Evolutionary conservation across 148 eudicot species (phyloP), one percentile per base, ranked within the genome.

Genomic region (Silene uniflora): DNA sequence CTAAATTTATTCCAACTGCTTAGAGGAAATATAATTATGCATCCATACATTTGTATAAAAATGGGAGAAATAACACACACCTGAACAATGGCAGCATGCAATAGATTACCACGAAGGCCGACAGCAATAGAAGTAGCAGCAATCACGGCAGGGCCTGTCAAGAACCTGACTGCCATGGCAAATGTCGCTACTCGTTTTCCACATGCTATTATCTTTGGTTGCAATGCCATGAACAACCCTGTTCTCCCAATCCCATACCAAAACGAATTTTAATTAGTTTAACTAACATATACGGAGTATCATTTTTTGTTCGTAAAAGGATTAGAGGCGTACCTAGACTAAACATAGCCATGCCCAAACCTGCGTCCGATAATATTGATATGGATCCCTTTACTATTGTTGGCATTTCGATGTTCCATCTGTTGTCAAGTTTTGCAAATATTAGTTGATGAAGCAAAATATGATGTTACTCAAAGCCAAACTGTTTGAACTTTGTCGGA

Each of bases 261-360:
- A 18, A n/a, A 7, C 3, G 10, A 39, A 67, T 2, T 67, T 49
- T 49, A 49, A 49, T 49, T 47, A n/a, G n/a, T n/a, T n/a, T n/a
- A n/a, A n/a, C n/a, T n/a, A n/a, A n/a, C n/a, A n/a, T n/a, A n/a
- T n/a, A n/a, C n/a, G n/a, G n/a, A n/a, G n/a, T n/a, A n/a, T n/a
- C n/a, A n/a, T n/a, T n/a, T n/a, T n/a, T 32, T 63, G 3, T 4
- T 3, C 5, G 72, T 16, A 62, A 14, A 12, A 14, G 39, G 18
- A 27, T 4, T 58, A 24, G 5, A 7, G 23, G 22, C 4, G 3
- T 89, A 94, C 98, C 98, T 67, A 95, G 84, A 74, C 98, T 95
- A 78, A 95, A 95, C 98, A 95, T 95, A 66, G 99, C 99, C 97
- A 95, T 95, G 75, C 99, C 99, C 25, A 95, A 94, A 61, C 99